These are phyloP conservation scores for Flammula alnicola DNA, from an alignment of 1,284 basidiomycete species.

Conservation along the genomic window DNA sequence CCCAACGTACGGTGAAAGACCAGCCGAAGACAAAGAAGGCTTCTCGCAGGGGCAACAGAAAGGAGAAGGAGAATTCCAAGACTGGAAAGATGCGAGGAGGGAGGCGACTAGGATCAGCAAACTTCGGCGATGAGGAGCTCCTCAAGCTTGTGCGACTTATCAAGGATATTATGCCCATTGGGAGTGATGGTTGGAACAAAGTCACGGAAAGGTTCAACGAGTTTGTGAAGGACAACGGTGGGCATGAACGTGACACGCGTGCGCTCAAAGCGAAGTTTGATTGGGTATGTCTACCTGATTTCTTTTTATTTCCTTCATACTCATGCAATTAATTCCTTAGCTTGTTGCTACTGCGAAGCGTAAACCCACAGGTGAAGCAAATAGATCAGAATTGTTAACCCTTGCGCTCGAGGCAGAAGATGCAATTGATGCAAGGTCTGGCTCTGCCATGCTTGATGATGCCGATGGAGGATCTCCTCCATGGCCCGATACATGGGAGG, in stretches of 20 bases:
- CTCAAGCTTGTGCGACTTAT: not conserved
- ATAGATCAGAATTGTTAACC: not conserved
- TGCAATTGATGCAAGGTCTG: not conserved
- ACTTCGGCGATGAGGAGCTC: not conserved
- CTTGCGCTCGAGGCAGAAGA: not conserved
- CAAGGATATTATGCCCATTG: not conserved
- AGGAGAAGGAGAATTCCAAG: no score
- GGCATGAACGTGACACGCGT: not conserved
- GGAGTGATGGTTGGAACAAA: not conserved
- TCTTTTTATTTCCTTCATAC: not conserved
- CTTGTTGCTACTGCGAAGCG: not conserved
- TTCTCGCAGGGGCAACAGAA: no score
- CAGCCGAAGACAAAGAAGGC: no score
- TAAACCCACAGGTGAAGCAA: conserved; percentile 1
- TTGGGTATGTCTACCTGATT: not conserved
- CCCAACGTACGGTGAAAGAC: no score
- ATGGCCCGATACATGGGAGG: not conserved
- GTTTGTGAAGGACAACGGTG: not conserved
- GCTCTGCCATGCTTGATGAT: not conserved
- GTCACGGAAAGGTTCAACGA: not conserved
- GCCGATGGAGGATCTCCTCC: not conserved
- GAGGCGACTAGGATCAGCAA: no score
- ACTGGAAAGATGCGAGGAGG: no score
- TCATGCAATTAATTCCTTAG: not conserved
- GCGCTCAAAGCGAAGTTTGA: not conserved